Percentiles rank a stretch among this genome's conserved stretches.
phyloP scores from a whole-genome alignment of 2,329 filamentous ascomycete species.

The Alternaria gaisen region DNA sequence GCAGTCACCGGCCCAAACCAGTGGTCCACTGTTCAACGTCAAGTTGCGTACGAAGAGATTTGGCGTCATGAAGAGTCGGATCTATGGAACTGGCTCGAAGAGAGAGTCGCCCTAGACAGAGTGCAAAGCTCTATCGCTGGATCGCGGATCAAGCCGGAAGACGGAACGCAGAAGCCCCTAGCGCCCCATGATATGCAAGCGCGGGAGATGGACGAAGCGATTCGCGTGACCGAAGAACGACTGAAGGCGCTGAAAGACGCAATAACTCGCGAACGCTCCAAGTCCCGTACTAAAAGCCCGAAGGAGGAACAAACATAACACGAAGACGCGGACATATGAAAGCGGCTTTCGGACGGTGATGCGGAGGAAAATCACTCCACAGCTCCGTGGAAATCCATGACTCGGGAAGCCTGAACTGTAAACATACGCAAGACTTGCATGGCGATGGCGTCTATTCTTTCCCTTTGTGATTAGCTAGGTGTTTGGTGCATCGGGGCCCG shows the following conservation, averaged over 20 bases:
- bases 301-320: slow-evolving; percentile 29
- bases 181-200: slow-evolving; percentile 68
- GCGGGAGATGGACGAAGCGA: slow-evolving; percentile 79
- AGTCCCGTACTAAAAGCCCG: slow-evolving; percentile 28
- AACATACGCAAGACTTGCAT: slow-evolving; percentile 16
- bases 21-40: slow-evolving; percentile 66
- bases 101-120: slow-evolving; percentile 77
- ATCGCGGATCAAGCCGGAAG: slow-evolving; percentile 38
- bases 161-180: slow-evolving; percentile 62
- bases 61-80: slow-evolving; percentile 89
- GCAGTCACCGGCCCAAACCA: slow-evolving; percentile 41
- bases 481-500: slow-evolving; percentile 3
- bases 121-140: slow-evolving; percentile 37
- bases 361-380: not conserved
- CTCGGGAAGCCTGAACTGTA: slow-evolving; percentile 5
- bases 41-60: slow-evolving; percentile 90
- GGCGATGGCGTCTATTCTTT: slow-evolving; percentile 15
- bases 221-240: slow-evolving; percentile 85
- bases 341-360: not conserved
- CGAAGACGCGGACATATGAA: not conserved
- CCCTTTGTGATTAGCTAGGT: slow-evolving; percentile 6
- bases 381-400: not conserved
- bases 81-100: slow-evolving; percentile 92
- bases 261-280: slow-evolving; percentile 53
- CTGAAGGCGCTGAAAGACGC: slow-evolving; percentile 79